A percentile compares a stretch with the other conserved stretches of the same genome.
Evolutionary conservation across 2,329 filamentous ascomycete species (phyloP).

Genomic region (Verticillium tricorpus): DNA sequence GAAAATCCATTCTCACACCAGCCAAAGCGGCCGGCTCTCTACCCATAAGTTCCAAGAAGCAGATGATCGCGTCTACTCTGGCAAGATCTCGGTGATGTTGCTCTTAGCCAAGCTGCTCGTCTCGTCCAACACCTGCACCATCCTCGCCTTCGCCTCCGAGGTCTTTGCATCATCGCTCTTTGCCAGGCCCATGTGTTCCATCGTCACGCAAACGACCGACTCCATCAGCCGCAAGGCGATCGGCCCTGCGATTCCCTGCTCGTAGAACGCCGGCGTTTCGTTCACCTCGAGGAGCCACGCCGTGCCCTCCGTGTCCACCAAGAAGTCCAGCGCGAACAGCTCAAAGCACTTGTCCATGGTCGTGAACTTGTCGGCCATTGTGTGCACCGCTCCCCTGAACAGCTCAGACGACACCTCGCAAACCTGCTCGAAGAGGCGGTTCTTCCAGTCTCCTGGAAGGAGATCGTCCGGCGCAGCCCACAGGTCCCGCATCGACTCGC

Average conservation of each 20-base stretch:
- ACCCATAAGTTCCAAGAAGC: too few relatives aligned
- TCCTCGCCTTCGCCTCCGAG: conserved; percentile 10
- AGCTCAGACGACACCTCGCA: conserved; percentile 27
- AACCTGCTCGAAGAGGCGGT: conserved; percentile 25
- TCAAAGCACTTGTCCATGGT: conserved; percentile 31
- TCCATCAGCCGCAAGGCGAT: conserved; percentile 29
- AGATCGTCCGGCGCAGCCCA: conserved; percentile 23
- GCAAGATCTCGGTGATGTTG: conserved; percentile 21
- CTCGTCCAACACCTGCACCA: conserved; percentile 23
- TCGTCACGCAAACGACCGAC: conserved; percentile 24
- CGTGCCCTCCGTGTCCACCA: conserved; percentile 24
- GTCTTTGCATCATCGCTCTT: conserved; percentile 9
- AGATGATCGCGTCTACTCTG: conserved; percentile 5
- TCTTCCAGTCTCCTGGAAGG: conserved; percentile 25
- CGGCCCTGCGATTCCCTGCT: conserved; percentile 26
- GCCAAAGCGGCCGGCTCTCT: too few relatives aligned
- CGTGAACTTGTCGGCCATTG: conserved; percentile 33
- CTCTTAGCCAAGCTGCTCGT: conserved; percentile 20
- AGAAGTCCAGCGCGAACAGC: conserved; percentile 30
- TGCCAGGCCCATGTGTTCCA: conserved; percentile 27
- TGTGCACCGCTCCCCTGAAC: conserved; percentile 27
- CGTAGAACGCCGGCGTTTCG: conserved; percentile 32
- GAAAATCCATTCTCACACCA: neutral
- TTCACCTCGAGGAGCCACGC: conserved; percentile 33
- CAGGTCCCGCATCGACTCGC: conserved; percentile 29